Evolutionary conservation across 306 rosid species (phyloP).

Genomic region (Inga oerstediana): DNA sequence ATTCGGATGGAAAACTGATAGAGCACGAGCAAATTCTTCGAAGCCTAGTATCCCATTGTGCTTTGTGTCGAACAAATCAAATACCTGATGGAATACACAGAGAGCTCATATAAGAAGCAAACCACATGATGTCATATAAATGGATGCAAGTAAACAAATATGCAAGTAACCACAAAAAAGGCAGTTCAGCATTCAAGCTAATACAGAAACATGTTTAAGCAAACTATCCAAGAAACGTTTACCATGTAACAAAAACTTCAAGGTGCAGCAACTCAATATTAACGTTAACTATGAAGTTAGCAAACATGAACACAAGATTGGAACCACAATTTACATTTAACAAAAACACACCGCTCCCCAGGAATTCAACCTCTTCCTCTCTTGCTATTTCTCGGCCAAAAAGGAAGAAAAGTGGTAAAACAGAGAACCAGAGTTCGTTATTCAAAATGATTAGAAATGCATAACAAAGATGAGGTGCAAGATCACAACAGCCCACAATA

Average conservation of each 20-base stretch:
- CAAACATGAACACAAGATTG: too few relatives aligned
- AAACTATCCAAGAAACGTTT: neutral
- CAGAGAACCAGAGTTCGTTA: neutral
- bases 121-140: constrained; percentile 26
- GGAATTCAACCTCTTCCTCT: constrained; percentile 7
- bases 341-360: neutral
- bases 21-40: constrained; percentile 98
- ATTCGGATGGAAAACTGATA: constrained; percentile 95
- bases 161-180: constrained; percentile 19
- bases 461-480: neutral
- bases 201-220: neutral
- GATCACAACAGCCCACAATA: neutral
- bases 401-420: neutral
- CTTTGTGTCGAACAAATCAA: constrained; percentile 94
- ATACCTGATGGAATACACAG: constrained; percentile 53
- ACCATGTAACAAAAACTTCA: neutral
- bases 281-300: too few relatives aligned
- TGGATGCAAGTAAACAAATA: neutral
- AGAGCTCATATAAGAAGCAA: constrained; percentile 31
- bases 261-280: neutral
- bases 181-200: neutral
- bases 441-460: constrained; percentile 1
- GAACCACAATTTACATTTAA: too few relatives aligned
- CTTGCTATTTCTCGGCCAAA: neutral
- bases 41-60: constrained; percentile 98